Conservation (phyloP, 257 asterid genomes). For the Forsythia viridissima region DNA sequence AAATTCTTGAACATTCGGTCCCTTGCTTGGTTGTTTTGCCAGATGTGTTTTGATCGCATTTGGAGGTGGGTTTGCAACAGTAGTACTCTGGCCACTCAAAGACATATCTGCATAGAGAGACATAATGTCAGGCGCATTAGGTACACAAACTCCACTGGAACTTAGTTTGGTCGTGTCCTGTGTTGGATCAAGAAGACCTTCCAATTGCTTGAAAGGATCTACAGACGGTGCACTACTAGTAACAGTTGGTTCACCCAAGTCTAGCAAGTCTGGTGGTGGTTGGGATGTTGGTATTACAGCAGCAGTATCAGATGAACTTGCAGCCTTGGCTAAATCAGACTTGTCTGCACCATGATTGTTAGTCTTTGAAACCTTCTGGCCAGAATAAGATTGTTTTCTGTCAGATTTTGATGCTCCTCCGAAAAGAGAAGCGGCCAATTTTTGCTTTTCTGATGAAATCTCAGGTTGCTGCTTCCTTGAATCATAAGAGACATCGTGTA, state of each 20-base stretch:
- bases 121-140: conserved; percentile 55
- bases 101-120: conserved; percentile 66
- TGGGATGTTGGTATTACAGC: conserved; percentile 47
- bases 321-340: conserved; percentile 41
- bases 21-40: conserved; percentile 52
- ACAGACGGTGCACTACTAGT: conserved; percentile 40
- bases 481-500: conserved; percentile 50
- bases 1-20: conserved; percentile 71
- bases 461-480: conserved; percentile 62
- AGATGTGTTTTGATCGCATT: conserved; percentile 27
- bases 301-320: conserved; percentile 37
- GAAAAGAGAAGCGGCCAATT: conserved; percentile 90
- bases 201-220: conserved; percentile 91
- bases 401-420: conserved; percentile 68
- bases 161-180: conserved; percentile 41
- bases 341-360: conserved; percentile 47
- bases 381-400: conserved; percentile 48
- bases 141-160: conserved; percentile 36
- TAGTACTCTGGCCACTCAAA: conserved; percentile 36
- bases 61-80: conserved; percentile 29
- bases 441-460: conserved; percentile 77
- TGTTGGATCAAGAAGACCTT: conserved; percentile 73
- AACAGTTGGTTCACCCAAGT: conserved; percentile 70
- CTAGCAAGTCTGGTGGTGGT: conserved; percentile 89
- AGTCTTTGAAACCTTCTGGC: conserved; percentile 51